phyloP scores from a whole-genome alignment of 257 asterid genomes.

The Voacanga thouarsii region DNA sequence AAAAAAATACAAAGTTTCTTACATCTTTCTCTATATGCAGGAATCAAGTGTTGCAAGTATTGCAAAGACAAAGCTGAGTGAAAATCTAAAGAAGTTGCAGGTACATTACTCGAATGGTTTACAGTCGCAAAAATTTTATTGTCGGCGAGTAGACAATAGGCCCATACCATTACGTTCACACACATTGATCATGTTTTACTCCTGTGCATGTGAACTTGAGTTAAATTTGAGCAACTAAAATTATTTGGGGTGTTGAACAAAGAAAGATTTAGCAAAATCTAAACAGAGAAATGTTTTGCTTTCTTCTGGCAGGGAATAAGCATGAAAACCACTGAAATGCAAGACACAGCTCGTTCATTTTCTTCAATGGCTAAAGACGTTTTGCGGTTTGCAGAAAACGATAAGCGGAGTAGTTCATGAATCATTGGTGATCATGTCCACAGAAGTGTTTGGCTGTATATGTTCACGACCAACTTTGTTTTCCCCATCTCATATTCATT shows the following conservation, averaged over 20 bases:
- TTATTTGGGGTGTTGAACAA: neutral
- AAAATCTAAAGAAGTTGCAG: conserved; percentile 83
- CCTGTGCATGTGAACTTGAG: neutral
- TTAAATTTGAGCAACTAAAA: neutral
- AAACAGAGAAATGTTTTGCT: neutral
- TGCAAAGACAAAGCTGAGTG: conserved; percentile 66
- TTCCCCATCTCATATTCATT: neutral
- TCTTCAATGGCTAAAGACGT: conserved; percentile 85
- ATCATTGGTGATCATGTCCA: conserved; percentile 4
- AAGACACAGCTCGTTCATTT: conserved; percentile 78
- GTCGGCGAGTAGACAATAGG: neutral
- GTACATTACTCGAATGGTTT: conserved; percentile 26
- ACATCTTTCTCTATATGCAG: conserved; percentile 36
- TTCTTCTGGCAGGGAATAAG: conserved; percentile 63
- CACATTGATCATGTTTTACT: neutral
- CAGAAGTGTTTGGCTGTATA: too few relatives aligned
- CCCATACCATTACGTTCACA: neutral
- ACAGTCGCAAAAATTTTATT: neutral
- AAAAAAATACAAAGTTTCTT: neutral
- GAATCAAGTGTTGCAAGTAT: conserved; percentile 59
- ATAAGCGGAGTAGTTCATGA: conserved; percentile 35
- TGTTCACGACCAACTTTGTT: neutral
- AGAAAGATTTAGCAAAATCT: neutral
- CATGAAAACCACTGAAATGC: conserved; percentile 82
- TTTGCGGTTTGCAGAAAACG: conserved; percentile 60